Evolutionary conservation across 2,329 filamentous ascomycete genomes (phyloP).

Genomic region (Anisogramma anomala): DNA sequence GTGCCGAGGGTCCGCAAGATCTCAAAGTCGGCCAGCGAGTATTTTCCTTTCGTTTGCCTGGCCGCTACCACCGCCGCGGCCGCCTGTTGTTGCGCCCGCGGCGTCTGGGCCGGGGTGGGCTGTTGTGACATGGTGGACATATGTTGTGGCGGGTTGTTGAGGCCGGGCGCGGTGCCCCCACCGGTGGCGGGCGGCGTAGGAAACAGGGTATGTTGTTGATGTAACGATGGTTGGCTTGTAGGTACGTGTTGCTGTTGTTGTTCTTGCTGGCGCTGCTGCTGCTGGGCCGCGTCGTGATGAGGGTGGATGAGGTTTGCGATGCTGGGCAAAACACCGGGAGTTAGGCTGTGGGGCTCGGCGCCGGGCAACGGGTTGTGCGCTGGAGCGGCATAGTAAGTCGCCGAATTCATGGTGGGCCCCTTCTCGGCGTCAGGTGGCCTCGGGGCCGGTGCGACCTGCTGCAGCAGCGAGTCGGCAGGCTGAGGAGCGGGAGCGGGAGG

Average conservation of each 20-base stretch:
- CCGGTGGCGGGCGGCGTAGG: constrained; percentile 19
- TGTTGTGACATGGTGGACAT: constrained; percentile 28
- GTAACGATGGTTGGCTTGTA: constrained; percentile 15
- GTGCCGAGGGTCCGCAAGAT: constrained; percentile 88
- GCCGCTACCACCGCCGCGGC: too few relatives aligned
- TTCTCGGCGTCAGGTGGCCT: constrained; percentile 19
- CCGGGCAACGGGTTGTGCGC: constrained; percentile 27
- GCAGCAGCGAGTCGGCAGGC: constrained; percentile 18
- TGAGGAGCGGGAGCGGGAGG: constrained; percentile 21
- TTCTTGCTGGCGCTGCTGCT: constrained; percentile 27
- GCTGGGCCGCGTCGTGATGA: constrained; percentile 22
- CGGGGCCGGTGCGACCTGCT: constrained; percentile 25
- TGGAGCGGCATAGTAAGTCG: constrained; percentile 18
- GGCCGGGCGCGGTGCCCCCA: constrained; percentile 16
- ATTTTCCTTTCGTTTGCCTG: constrained; percentile 90
- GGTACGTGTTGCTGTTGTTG: constrained; percentile 19
- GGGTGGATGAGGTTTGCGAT: constrained; percentile 74
- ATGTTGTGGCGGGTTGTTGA: constrained; percentile 16
- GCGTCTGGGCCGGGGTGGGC: constrained; percentile 19
- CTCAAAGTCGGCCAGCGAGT: constrained; percentile 81
- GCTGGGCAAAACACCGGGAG: constrained; percentile 36
- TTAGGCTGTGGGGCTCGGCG: constrained; percentile 52
- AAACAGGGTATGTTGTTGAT: constrained; percentile 15
- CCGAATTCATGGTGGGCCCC: constrained; percentile 24
- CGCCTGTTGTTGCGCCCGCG: constrained; percentile 18